These are phyloP conservation scores for Ceratocystis variospora DNA, from an alignment of 2,329 filamentous ascomycete species.

Conservation along the genomic window DNA sequence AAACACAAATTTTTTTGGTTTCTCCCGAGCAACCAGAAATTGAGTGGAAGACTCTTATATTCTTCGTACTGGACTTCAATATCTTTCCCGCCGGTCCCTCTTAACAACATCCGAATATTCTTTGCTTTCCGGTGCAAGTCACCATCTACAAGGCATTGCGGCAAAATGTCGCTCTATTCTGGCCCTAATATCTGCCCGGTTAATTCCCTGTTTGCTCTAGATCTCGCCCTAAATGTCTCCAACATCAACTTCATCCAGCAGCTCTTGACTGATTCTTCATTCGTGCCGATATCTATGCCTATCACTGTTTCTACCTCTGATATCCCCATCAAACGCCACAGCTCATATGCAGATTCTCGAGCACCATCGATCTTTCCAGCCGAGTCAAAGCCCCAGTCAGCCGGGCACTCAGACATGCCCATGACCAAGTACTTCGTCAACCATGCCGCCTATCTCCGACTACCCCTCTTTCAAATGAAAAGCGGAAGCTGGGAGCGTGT, in stretches of 20 bases:
- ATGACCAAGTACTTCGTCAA: not conserved
- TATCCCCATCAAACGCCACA: not conserved
- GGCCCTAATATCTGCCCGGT: not conserved
- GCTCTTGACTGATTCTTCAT: not conserved
- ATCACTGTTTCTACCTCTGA: not conserved
- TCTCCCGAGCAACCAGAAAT: not conserved
- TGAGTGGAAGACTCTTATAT: not conserved
- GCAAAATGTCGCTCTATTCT: not conserved
- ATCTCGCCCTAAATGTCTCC: not conserved
- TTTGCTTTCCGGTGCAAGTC: not conserved
- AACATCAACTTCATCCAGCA: not conserved
- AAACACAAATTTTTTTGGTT: not conserved
- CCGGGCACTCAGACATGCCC: not conserved
- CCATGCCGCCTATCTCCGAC: not conserved
- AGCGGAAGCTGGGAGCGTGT: not conserved
- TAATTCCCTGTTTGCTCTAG: not conserved
- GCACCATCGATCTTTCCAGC: not conserved
- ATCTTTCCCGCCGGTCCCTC: not conserved
- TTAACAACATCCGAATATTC: not conserved
- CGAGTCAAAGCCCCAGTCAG: not conserved
- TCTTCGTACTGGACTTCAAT: not conserved
- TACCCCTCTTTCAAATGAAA: slow-evolving; percentile 1
- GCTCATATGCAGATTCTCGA: not conserved
- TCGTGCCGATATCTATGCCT: too few species aligned
- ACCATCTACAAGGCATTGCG: not conserved